Conservation (phyloP, 495 filamentous ascomycete species). For the Penicillium roqueforti region DNA sequence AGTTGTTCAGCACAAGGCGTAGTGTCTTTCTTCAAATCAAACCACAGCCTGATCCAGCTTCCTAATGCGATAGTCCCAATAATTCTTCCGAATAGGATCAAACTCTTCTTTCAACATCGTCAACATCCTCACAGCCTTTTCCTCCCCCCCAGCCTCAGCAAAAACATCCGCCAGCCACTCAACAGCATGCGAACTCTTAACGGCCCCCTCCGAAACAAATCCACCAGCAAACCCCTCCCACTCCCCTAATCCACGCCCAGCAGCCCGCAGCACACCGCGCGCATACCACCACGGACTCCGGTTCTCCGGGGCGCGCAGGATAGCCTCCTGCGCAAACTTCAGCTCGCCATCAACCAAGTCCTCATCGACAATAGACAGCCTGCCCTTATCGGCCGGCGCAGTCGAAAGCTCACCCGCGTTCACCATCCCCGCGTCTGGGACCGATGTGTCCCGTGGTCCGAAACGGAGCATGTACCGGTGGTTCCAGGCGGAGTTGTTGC, state of each 20-base stretch:
- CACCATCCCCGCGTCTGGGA: constrained; percentile 42
- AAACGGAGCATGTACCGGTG: constrained; percentile 92
- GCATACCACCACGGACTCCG: constrained; percentile 91
- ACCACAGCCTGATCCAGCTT: constrained; percentile 28
- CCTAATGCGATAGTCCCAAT: constrained; percentile 78
- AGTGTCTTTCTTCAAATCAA: no score
- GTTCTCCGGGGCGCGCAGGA: constrained; percentile 82
- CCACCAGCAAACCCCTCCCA: constrained; percentile 61
- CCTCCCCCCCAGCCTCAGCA: constrained; percentile 50
- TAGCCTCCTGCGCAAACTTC: constrained; percentile 63
- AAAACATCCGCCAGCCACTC: constrained; percentile 84
- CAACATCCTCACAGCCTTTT: constrained; percentile 51
- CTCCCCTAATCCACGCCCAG: constrained; percentile 50
- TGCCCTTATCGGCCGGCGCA: constrained; percentile 40
- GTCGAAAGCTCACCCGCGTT: constrained; percentile 32
- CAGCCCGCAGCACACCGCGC: constrained; percentile 65
- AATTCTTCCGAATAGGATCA: constrained; percentile 85
- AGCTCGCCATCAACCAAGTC: constrained; percentile 72
- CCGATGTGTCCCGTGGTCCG: constrained; percentile 44
- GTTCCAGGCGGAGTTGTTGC: constrained; percentile 97
- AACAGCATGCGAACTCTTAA: constrained; percentile 80
- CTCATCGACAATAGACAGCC: constrained; percentile 47
- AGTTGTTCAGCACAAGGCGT: neutral
- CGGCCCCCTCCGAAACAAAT: constrained; percentile 54
- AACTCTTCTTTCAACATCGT: constrained; percentile 75